Evolutionary conservation across 306 rosid genomes (phyloP).

Genomic region (Betula pendula): DNA sequence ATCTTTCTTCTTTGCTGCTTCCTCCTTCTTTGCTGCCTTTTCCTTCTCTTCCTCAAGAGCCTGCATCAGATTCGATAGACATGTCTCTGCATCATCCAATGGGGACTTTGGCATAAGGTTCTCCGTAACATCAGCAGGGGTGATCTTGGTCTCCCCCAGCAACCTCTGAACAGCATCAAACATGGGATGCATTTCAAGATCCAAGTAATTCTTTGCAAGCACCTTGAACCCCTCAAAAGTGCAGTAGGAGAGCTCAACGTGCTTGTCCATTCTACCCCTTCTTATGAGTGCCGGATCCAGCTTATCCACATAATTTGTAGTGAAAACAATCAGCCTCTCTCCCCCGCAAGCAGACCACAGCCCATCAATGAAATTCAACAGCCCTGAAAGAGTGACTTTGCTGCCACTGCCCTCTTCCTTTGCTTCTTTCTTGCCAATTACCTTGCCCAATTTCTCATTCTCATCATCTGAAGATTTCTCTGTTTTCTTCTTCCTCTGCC

Average conservation of each 20-base stretch:
- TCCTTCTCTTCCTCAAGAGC: too few species aligned
- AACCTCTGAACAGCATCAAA: constrained; percentile 52
- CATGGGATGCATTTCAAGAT: constrained; percentile 49
- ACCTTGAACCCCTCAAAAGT: constrained; percentile 69
- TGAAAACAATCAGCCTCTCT: constrained; percentile 77
- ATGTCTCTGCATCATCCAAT: too few species aligned
- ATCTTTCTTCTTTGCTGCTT: constrained; percentile 22
- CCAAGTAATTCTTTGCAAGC: constrained; percentile 68
- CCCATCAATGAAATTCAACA: constrained; percentile 84
- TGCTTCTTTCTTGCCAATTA: constrained; percentile 43
- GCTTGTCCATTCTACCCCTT: constrained; percentile 85
- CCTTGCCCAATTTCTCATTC: constrained; percentile 25
- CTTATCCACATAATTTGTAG: constrained; percentile 77
- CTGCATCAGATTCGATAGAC: too few species aligned
- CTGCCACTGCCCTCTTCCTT: constrained; percentile 54
- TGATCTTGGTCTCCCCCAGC: constrained; percentile 46
- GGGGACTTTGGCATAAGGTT: constrained; percentile 76
- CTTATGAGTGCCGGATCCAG: constrained; percentile 87
- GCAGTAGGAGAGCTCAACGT: constrained; percentile 74
- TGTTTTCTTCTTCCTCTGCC: constrained; percentile 70
- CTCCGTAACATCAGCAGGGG: constrained; percentile 89
- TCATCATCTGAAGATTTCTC: constrained; percentile 51
- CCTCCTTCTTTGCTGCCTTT: too few species aligned
- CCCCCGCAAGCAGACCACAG: constrained; percentile 84
- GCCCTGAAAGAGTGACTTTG: constrained; percentile 82